These are phyloP conservation scores for Rosa chinensis DNA, from an alignment of 306 rosid species.

Conservation along the genomic window DNA sequence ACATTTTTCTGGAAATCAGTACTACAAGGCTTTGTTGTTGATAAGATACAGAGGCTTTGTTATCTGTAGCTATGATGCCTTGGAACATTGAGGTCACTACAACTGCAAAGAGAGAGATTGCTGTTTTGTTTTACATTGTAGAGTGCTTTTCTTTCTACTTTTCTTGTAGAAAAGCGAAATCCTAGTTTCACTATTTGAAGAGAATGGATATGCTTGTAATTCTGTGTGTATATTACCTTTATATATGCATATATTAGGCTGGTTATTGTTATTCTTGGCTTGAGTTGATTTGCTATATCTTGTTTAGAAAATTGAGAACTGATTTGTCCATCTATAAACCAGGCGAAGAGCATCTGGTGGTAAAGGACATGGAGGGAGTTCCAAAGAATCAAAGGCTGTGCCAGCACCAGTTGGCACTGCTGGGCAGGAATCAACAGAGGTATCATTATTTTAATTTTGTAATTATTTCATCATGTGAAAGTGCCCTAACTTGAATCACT, in stretches of 20 bases:
- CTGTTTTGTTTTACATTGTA: neutral
- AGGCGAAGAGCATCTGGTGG: conserved; percentile 43
- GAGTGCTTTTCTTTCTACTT: neutral
- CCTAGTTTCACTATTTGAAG: neutral
- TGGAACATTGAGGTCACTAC: neutral
- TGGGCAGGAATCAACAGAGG: conserved; percentile 52
- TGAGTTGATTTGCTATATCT: neutral
- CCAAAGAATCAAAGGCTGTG: conserved; percentile 44
- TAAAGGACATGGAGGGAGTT: conserved; percentile 44
- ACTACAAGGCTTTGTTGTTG: neutral
- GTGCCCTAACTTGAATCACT: neutral
- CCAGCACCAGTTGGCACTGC: conserved; percentile 58
- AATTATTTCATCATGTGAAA: neutral
- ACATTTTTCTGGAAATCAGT: neutral
- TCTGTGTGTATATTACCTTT: neutral
- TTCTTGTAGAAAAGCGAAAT: neutral
- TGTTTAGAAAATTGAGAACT: neutral
- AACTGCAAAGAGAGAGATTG: neutral
- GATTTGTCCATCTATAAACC: conserved; percentile 31
- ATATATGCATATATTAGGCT: neutral
- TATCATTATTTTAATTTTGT: conserved; percentile 17
- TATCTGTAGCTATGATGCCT: neutral
- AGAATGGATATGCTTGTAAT: neutral
- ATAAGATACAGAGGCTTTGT: neutral
- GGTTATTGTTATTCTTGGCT: conserved; percentile 1